Conservation (phyloP, 129 eudicot species). For the Tagetes patula region DNA sequence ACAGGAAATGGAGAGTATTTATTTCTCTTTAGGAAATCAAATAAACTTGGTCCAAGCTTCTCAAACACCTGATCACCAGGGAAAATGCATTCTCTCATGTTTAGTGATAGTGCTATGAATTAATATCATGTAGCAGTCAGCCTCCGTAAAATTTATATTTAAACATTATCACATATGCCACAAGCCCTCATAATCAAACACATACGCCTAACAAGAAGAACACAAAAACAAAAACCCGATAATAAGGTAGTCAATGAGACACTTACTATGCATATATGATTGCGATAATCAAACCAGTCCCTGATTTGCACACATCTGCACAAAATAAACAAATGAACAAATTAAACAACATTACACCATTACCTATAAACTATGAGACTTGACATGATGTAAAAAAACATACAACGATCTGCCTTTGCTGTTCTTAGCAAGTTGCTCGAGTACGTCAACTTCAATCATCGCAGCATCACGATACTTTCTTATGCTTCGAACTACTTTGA, state of each 20-base stretch:
- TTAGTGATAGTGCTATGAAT: conserved; percentile 34
- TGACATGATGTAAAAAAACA: conserved; percentile 31
- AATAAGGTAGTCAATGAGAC: not conserved
- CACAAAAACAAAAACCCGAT: not conserved
- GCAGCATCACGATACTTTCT: conserved; percentile 90
- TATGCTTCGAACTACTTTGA: conserved; percentile 80
- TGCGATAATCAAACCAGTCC: conserved; percentile 86
- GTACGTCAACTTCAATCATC: conserved; percentile 84
- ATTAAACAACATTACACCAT: not conserved
- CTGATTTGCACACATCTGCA: conserved; percentile 85
- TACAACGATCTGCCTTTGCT: conserved; percentile 65
- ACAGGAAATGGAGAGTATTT: conserved; percentile 83
- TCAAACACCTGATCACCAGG: conserved; percentile 94
- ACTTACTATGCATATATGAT: conserved; percentile 94
- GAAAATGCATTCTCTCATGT: conserved; percentile 48
- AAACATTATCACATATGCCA: conserved; percentile 14
- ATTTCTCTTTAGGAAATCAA: conserved; percentile 87
- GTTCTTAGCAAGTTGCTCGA: conserved; percentile 65
- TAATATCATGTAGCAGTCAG: conserved; percentile 28
- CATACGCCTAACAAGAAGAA: not conserved
- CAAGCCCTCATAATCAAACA: conserved; percentile 15
- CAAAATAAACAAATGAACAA: conserved; percentile 1
- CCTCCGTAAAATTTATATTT: conserved; percentile 21
- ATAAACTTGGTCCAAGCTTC: conserved; percentile 99
- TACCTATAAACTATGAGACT: conserved; percentile 1